Evolutionary conservation across 768 basidiomycete genomes (phyloP), one percentile per base, ranked within the genome.

Genomic region (Suillus subalutaceus): DNA sequence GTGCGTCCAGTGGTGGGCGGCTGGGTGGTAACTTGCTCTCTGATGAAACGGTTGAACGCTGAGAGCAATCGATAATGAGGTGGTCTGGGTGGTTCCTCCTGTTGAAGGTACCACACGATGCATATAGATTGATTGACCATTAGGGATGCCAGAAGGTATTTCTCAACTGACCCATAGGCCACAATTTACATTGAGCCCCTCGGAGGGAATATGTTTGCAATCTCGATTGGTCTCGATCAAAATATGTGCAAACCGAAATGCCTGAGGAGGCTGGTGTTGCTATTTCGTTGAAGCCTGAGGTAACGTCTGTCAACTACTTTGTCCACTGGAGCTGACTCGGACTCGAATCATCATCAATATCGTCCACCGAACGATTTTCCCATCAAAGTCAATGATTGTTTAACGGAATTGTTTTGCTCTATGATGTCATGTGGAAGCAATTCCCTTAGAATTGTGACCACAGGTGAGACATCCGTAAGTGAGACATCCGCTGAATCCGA

Each of bases 401-500:
- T 16, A 18, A 16, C 35, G 18, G 32, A 20, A 2, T 55, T 35
- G 15, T 53, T 26, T 53, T 53, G 26, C 7, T 52, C 23, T 26
- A 32, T 53, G 52, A 35, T 55, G 32, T 35, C 10, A 20, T 35
- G 18, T 55, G 30, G 18, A 52, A 32, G 30, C 9, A 55, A 55
- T 32, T 55, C 16, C 16, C 9, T 30, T 53, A 5, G 18, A 55
- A 55, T 32, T 32, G 4, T 18, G 30, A 55, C 53, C 30, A 35
- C 30, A 55, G 50, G 52, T 52, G 50, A 52, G 50, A 52, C 50
- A 52, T 55, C 53, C 53, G 12, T 9, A 35, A 20, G 18, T 20
- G 53, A 55, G 53, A 55, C 53, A 55, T 55, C 53, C 53, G 26
- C 52, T 52, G 8, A 52, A 7, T 52, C 26, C 26, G 52, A 52